Base-by-base conservation (phyloP, 1,284 basidiomycete species). In the Uromyces viciae-fabae region DNA sequence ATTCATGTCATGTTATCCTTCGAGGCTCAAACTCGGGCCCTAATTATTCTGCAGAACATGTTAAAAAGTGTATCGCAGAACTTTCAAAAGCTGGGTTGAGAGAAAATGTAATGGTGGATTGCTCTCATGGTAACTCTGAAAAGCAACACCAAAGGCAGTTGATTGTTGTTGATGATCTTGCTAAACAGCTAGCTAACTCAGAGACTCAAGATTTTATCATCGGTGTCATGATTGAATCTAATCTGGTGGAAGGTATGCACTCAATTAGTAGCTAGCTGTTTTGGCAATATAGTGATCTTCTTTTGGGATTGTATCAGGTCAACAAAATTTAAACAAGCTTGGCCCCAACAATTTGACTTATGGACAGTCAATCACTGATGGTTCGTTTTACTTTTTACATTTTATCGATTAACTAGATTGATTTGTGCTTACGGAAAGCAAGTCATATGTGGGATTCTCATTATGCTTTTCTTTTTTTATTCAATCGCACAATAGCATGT, bases 151-250 rank as follows among this genome's bases (percentile, higher is more conserved):
- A 88, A 82, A 88, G 88, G 83, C 90, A 90, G 84, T 86, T 88
- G 60, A 85, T 87, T 73, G 89, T 90, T 49, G 88, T 88, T 33
- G 84, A 87, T 25, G 87, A 88, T 82, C 86, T 90, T 81, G 66
- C 36, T 17, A 64, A 60, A 25, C 92, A 94, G 88, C 87, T 94
- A 36, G 76, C 79, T 62, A 78, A 82, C 1, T 83, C 83, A 74
- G 62, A 52, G 11, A 94, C 93, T 0, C 89, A 90, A 0, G 85
- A 88, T 31, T 89, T 90, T 85, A 94, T 99, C 83, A 92, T 97
- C 89, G 96, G 96, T 81, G 94, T 97, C 82, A 99, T 99, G 97
- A 90, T 98, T 82, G 97, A 99, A 87, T 94, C 92, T 69, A 96
- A 99, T 86, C 89, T 98, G 81, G 90, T 93, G 68, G 95, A 94